phyloP scores from a whole-genome alignment of 306 rosid genomes.

The Phaseolus lunatus region DNA sequence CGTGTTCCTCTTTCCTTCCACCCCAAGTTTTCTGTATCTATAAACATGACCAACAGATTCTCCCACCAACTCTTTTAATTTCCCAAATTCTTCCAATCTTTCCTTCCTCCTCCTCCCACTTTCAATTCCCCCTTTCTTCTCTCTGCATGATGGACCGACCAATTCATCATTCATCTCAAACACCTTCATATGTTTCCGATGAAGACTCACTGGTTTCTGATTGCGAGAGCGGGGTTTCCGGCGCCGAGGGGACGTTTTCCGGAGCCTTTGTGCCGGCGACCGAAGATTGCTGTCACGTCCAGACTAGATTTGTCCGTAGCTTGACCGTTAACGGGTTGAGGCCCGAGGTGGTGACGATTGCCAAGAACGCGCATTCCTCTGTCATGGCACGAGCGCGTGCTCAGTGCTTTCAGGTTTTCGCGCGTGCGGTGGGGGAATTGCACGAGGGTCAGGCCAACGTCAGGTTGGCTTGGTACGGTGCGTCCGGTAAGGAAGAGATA shows the following conservation, averaged over 20 bases:
- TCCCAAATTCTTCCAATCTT: neutral
- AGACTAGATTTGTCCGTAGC: slow-evolving; percentile 50
- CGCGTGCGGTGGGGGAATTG: slow-evolving; percentile 56
- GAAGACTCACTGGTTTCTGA: slow-evolving; percentile 43
- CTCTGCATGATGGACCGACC: slow-evolving; percentile 44
- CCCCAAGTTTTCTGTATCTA: slow-evolving; percentile 23
- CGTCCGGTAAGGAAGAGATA: slow-evolving; percentile 63
- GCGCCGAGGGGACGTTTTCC: slow-evolving; percentile 53
- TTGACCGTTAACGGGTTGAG: slow-evolving; percentile 54
- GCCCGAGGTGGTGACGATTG: slow-evolving; percentile 49
- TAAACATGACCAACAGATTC: neutral
- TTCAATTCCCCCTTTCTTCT: neutral
- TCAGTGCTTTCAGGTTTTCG: slow-evolving; percentile 66
- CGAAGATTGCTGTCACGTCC: slow-evolving; percentile 44
- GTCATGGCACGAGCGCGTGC: slow-evolving; percentile 61
- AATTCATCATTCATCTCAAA: slow-evolving; percentile 1
- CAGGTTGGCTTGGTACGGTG: slow-evolving; percentile 71
- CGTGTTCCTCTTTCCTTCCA: slow-evolving; percentile 19
- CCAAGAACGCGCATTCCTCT: slow-evolving; percentile 48
- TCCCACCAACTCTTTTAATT: neutral
- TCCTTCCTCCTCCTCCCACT: neutral
- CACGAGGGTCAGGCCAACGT: slow-evolving; percentile 68
- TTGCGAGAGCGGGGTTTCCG: slow-evolving; percentile 52
- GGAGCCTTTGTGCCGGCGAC: slow-evolving; percentile 37
- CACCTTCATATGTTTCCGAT: slow-evolving; percentile 37